Base-by-base conservation (phyloP, 2,329 filamentous ascomycete genomes). In the Trichoderma citrinoviride region DNA sequence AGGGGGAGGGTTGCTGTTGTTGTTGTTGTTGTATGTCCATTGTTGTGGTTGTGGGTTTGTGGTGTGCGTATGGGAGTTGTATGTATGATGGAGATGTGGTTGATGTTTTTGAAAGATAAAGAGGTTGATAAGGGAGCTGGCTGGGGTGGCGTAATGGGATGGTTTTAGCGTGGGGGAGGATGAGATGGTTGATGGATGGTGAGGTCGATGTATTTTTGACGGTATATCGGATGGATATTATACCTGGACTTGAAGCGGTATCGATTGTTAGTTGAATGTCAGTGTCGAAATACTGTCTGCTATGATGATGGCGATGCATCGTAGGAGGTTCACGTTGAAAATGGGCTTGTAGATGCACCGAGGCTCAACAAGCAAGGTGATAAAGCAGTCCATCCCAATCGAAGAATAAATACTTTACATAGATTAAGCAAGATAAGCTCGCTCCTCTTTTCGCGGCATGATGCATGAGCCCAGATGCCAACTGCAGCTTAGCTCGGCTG, bases 341-440 rank as follows among this genome's bases (percentile, higher is more conserved):
- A n/a, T n/a, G n/a, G n/a, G n/a, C n/a, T n/a, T n/a, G n/a, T n/a
- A n/a, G n/a, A n/a, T n/a, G n/a, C n/a, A n/a, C n/a, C n/a, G n/a
- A n/a, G n/a, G n/a, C n/a, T n/a, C n/a, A n/a, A n/a, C n/a, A n/a
- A n/a, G n/a, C n/a, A n/a, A n/a, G n/a, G n/a, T n/a, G n/a, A n/a
- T n/a, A n/a, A n/a, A n/a, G n/a, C n/a, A n/a, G n/a, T n/a, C n/a
- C n/a, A n/a, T n/a, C n/a, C n/a, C n/a, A n/a, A n/a, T n/a, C n/a
- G n/a, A n/a, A n/a, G n/a, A n/a, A n/a, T n/a, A n/a, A n/a, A n/a
- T n/a, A n/a, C n/a, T n/a, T n/a, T n/a, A n/a, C n/a, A n/a, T n/a
- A n/a, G n/a, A n/a, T 7, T 37, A 53, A 33, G 15, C 27, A 53
- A 61, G 57, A 61, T 61, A 61, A 61, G 57, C 57, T 61, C 54